A percentile compares a stretch with the other conserved stretches of the same genome.
phyloP scores from a whole-genome alignment of 495 filamentous ascomycete genomes.

The Daldinia childiae region DNA sequence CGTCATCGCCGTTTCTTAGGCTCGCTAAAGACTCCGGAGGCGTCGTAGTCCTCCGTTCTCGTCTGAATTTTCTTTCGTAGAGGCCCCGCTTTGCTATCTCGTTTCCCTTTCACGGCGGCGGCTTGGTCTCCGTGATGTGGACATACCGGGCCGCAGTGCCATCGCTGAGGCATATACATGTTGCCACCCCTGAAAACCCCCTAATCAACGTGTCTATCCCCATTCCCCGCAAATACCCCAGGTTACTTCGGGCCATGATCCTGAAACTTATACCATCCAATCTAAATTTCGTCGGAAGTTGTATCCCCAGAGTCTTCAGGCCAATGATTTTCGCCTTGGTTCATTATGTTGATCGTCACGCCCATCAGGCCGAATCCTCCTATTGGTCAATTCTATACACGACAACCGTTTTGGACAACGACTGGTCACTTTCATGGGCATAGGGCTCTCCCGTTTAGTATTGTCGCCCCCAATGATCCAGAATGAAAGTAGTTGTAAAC shows the following conservation, averaged over 20 bases:
- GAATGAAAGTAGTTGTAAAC: slow-evolving; percentile 24
- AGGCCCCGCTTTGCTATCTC: slow-evolving; percentile 27
- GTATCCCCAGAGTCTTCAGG: slow-evolving; percentile 17
- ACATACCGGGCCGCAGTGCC: slow-evolving; percentile 45
- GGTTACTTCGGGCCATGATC: slow-evolving; percentile 42
- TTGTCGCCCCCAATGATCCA: slow-evolving; percentile 28
- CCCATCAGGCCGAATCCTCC: background rate
- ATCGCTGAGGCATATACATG: slow-evolving; percentile 31
- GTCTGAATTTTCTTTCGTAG: slow-evolving; percentile 7
- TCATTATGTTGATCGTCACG: slow-evolving; percentile 32
- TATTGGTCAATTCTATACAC: slow-evolving; percentile 25
- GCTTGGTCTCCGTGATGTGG: slow-evolving; percentile 46
- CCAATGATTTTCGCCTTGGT: slow-evolving; percentile 30
- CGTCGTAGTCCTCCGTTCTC: slow-evolving; percentile 34
- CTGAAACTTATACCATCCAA: slow-evolving; percentile 42
- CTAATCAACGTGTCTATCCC: slow-evolving; percentile 24
- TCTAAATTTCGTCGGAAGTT: slow-evolving; percentile 39
- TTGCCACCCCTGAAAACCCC: slow-evolving; percentile 29
- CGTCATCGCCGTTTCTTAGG: slow-evolving; percentile 30
- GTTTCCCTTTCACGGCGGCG: slow-evolving; percentile 35
- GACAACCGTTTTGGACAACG: slow-evolving; percentile 33
- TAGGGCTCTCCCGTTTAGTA: slow-evolving; percentile 13
- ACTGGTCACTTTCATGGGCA: slow-evolving; percentile 15
- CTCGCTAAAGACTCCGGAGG: slow-evolving; percentile 31
- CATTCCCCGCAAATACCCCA: slow-evolving; percentile 44